Evolutionary conservation across 2,329 filamentous ascomycete genomes (phyloP), one percentile per base, ranked within the genome.

Genomic region (Trichoderma aggressivum): DNA sequence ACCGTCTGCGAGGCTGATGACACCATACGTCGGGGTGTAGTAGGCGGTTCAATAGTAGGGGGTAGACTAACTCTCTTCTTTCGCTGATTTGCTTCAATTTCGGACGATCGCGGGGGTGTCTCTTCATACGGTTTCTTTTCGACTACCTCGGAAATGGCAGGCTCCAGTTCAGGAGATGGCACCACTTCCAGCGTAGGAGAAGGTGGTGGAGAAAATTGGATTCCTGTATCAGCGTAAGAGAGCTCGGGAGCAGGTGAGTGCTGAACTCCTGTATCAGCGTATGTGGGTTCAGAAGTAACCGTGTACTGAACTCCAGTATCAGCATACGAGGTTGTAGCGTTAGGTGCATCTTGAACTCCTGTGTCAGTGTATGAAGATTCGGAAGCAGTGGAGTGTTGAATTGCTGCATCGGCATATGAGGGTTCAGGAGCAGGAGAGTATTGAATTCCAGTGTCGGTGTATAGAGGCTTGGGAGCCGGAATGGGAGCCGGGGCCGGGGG

Each of bases 301-400:
- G 94, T 95, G 77, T 88, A 95, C 79, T 98, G 94, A 34, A 93
- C 86, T 4, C 90, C 92, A n/a, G 87, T 87, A 77, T 97, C 92
- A 50, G 88, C 87, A 82, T 96, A 97, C 71, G 86, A 83, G 53
- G 82, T 78, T 72, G 84, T 84, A 14, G 68, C 32, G 14, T 30
- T 34, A 11, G 80, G 78, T 1, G 74, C 74, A 26, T 88, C 95
- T 79, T 98, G 94, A 32, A 93, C 86, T 4, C 90, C 92, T n/a
- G 87, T 87, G 77, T 97, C 92, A 47, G 88, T 87, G 82, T 96
- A 97, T 71, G 86, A 83, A 55, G 82, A 78, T 71, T 84, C 84
- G 7, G 61, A 43, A 18, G 24, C 55, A 10, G 79, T 78, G 2
- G 74, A 74, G 24, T 55, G 47, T 36, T 65, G 62, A 50, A 55